Evolutionary conservation across 257 asterid genomes (phyloP), one percentile per base, ranked within the genome.

Genomic region (Przewalskia tangutica): DNA sequence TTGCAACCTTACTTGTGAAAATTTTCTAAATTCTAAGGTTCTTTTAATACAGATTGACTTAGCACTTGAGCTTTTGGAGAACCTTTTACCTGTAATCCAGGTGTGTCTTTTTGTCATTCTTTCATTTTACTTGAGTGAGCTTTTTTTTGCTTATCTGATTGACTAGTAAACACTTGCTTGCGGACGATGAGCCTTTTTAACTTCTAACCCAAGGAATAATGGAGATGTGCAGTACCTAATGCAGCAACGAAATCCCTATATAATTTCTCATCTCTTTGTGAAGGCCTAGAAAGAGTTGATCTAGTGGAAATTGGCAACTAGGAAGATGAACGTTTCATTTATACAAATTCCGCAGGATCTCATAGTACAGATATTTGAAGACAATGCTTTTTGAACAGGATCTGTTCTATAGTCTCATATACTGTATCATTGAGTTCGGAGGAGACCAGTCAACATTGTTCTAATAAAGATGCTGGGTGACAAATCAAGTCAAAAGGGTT

Each of bases 61-160:
- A 89, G 86, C 97, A 51, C 83, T 94, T 83, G 99, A 95, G 92
- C 97, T 95, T 84, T 83, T 95, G 86, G 98, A 95, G 91, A 97
- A 95, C 79, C 98, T 95, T 82, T 86, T 95, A 79, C 93, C 97
- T 85, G 93, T 90, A 77, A 91, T 95, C 83, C 98, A 94, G 97
- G 99, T 94, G 89, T 32, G 44, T 73, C 13, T 46, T 46, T 20
- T 46, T 48, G 8, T 12, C 11, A 11, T 71, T 20, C 34, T 44
- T 70, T 70, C 18, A 42, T 70, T 70, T 68, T 68, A 42, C 77
- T n/a, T 16, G 38, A 67, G 53, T 38, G 13, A 67, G 76, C 50
- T 8, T 36, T 67, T 27, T n/a, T 67, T 27, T 38, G 76, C 53
- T 67, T 67, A 42, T 68, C 55, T 42, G 55, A 38, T 66, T 40